phyloP scores from a whole-genome alignment of 2,329 filamentous ascomycete species.

The Talaromyces verruculosus region DNA sequence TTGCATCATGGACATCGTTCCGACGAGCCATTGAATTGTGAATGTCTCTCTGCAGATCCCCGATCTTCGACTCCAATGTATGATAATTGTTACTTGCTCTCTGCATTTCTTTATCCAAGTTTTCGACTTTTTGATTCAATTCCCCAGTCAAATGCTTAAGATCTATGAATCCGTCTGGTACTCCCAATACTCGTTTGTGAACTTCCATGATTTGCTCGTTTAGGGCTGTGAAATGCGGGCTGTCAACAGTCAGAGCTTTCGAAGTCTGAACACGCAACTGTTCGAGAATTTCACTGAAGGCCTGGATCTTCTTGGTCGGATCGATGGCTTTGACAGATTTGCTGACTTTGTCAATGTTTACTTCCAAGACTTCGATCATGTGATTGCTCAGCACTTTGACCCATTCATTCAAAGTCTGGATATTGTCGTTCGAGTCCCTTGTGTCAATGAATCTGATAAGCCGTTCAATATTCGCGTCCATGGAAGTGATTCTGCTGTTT shows the following conservation, averaged over 20 bases:
- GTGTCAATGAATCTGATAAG: neutral
- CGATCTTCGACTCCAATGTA: neutral
- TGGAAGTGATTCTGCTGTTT: neutral
- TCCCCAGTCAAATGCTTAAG: neutral
- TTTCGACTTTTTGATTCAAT: neutral
- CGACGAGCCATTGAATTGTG: neutral
- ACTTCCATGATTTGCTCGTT: neutral
- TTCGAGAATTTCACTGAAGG: neutral
- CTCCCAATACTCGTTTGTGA: neutral
- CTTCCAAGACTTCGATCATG: neutral
- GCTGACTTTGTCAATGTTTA: neutral
- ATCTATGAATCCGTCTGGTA: neutral
- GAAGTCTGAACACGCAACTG: neutral
- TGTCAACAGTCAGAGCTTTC: neutral
- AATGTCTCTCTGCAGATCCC: neutral
- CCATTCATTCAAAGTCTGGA: neutral
- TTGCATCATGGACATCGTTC: neutral
- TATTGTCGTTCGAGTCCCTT: neutral
- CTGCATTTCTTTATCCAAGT: neutral
- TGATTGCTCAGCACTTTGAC: neutral
- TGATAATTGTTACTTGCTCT: neutral
- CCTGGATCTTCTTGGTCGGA: neutral
- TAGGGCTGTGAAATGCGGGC: neutral
- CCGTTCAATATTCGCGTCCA: neutral
- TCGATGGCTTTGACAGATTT: neutral